Percentiles rank a stretch among this genome's conserved stretches.
Conservation (phyloP, 495 filamentous ascomycete genomes). For the Lophiostoma macrostomum region DNA sequence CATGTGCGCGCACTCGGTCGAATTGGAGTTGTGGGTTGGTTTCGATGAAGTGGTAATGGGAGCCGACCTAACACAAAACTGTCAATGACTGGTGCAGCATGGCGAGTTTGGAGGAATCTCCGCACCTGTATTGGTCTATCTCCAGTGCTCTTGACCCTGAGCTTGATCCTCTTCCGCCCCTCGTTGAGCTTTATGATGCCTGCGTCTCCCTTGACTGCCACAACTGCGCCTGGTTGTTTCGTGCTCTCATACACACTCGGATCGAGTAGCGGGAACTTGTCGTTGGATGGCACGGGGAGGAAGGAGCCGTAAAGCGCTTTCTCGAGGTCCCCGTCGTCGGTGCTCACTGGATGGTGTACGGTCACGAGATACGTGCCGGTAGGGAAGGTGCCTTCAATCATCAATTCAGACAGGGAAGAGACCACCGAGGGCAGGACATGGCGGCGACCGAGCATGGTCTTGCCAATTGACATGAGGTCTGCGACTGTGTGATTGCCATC, state of each 20-base stretch:
- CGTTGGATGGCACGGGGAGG: slow-evolving; percentile 66
- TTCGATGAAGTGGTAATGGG: slow-evolving; percentile 96
- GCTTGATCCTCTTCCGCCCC: slow-evolving; percentile 66
- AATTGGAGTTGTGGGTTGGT: slow-evolving; percentile 88
- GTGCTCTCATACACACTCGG: slow-evolving; percentile 59
- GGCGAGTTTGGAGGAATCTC: background rate
- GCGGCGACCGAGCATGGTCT: slow-evolving; percentile 88
- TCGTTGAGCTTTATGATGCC: slow-evolving; percentile 65
- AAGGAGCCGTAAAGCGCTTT: slow-evolving; percentile 91
- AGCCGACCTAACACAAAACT: slow-evolving; percentile 60
- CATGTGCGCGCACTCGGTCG: slow-evolving; percentile 80
- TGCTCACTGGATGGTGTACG: slow-evolving; percentile 83
- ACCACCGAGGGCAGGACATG: slow-evolving; percentile 86
- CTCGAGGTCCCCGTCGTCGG: slow-evolving; percentile 81
- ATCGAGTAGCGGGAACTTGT: slow-evolving; percentile 62
- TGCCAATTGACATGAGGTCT: slow-evolving; percentile 87
- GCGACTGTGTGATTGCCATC: slow-evolving; percentile 92
- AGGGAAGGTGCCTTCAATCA: slow-evolving; percentile 92
- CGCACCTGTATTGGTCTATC: slow-evolving; percentile 85
- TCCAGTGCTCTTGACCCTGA: slow-evolving; percentile 80
- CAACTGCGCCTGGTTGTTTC: slow-evolving; percentile 75
- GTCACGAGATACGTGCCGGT: slow-evolving; percentile 93
- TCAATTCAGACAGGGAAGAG: slow-evolving; percentile 72
- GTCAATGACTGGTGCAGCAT: background rate
- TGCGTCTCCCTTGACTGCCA: slow-evolving; percentile 59